These are phyloP conservation scores for Eutrema yunnanense DNA, from an alignment of 345 rosid species.

Conservation along the genomic window DNA sequence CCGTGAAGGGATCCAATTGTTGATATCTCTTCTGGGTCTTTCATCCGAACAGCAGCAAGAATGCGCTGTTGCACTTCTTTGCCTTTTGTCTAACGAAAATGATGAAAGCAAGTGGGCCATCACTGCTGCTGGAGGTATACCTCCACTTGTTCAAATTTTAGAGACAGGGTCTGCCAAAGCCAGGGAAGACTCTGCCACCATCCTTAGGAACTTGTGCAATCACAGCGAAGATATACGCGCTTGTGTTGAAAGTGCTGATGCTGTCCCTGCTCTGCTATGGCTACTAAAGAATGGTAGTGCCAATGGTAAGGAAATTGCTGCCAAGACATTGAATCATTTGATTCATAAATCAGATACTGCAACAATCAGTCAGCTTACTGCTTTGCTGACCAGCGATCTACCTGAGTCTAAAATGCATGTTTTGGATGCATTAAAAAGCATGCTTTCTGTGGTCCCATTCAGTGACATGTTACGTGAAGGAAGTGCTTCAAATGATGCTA, in stretches of 20 bases:
- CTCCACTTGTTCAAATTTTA: constrained; percentile 97
- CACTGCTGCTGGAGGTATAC: constrained; percentile 99
- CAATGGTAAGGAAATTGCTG: constrained; percentile 97
- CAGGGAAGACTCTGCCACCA: constrained; percentile 96
- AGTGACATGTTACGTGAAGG: constrained; percentile 84
- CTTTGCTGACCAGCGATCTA: constrained; percentile 86
- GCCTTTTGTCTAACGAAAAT: constrained; percentile 87
- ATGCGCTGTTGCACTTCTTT: constrained; percentile 97
- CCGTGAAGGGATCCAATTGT: constrained; percentile 93
- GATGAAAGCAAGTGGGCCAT: constrained; percentile 99
- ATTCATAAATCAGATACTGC: constrained; percentile 98
- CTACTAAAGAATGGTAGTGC: constrained; percentile 93
- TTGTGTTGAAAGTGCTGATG: constrained; percentile 99
- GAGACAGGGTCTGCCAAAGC: constrained; percentile 98
- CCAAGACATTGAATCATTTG: constrained; percentile 93
- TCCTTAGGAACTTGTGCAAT: constrained; percentile 94
- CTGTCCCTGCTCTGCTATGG: constrained; percentile 99
- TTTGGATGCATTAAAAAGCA: constrained; percentile 91
- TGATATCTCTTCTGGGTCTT: constrained; percentile 98
- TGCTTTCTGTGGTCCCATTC: constrained; percentile 87
- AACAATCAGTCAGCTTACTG: constrained; percentile 95
- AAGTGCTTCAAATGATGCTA: constrained; percentile 97
- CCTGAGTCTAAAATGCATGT: constrained; percentile 94
- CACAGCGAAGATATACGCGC: constrained; percentile 99
- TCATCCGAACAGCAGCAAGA: constrained; percentile 99